Base-by-base conservation (phyloP, 139 green algal species). In the Deuterostichococcus epilithicus region DNA sequence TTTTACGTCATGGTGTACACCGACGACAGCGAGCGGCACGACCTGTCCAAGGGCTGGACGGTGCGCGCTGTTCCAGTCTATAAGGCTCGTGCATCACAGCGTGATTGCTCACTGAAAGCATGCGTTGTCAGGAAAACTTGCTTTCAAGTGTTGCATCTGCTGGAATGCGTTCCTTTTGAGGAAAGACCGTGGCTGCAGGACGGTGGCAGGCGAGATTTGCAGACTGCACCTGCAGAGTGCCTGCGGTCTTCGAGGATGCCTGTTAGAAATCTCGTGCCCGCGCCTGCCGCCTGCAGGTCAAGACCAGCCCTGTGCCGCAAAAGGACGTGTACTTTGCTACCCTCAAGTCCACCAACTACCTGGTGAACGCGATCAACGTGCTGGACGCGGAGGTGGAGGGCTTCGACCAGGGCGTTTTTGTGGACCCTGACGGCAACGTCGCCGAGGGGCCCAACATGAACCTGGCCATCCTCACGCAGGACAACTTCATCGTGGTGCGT, bases 341-440 rank as follows among this genome's bases (percentile, higher is more conserved):
- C 15, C 38, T 95, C 66, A 91, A 92, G 70, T 88, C 78, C 47
- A 92, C 72, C 72, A 92, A 91, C 84, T 88, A 89, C 65, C 81
- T 96, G 60, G 78, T 80, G 13, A 90, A 91, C 52, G 86, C 66
- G 33, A 70, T 95, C 23, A 71, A 37, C 1, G 67, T 87, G 60
- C 52, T 89, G 70, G 85, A 92, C 15, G 92, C 92, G 0, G 45
- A 87, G 76, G 60, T 52, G 0, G 67, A 81, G 37, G 86, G 81
- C 5, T 84, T 66, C 38, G 83, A 97, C 58, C 78, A 86, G 87
- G 90, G 80, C 15, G 65, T 97, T 1, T 94, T 94, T 79, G 81
- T 94, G 32, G 90, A 96, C 72, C 39, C 36, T 5, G 83, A 93
- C 13, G 89, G 86, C 45, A 75, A 86, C 67, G 80, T 97, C n/a